phyloP scores from a whole-genome alignment of 176 grass and related monocot species.

The Carex scoparia region DNA sequence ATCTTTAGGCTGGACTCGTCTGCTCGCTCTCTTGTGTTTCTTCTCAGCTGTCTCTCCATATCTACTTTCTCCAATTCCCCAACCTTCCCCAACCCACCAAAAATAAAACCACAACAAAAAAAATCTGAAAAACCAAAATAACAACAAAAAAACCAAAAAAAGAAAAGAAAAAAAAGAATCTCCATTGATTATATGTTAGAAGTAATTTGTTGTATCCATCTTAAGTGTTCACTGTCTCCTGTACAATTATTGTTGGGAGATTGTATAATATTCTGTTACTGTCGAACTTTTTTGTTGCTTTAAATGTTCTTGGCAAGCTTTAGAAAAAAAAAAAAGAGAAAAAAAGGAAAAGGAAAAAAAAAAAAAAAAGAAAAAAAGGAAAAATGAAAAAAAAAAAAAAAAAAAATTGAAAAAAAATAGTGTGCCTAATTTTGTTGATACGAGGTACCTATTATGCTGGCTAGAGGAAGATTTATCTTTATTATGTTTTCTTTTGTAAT shows the following conservation, averaged over 20 bases:
- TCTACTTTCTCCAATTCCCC: neutral
- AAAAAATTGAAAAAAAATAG: too few relatives aligned
- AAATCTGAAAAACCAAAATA: neutral
- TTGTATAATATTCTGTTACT: neutral
- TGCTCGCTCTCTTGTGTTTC: neutral
- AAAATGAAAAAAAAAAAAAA: too few relatives aligned
- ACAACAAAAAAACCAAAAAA: neutral
- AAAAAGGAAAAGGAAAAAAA: too few relatives aligned
- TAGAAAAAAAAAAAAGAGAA: too few relatives aligned
- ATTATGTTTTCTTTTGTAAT: too few relatives aligned
- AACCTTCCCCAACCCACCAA: neutral
- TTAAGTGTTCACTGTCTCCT: neutral
- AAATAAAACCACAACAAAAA: too few relatives aligned
- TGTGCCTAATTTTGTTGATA: too few relatives aligned
- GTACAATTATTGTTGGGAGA: too few relatives aligned
- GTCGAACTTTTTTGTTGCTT: neutral
- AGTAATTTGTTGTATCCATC: neutral
- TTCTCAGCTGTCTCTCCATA: neutral
- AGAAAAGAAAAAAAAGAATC: too few relatives aligned
- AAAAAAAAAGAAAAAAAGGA: too few relatives aligned
- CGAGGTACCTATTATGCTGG: too few relatives aligned
- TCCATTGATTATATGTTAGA: neutral
- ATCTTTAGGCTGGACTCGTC: neutral
- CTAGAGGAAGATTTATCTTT: too few relatives aligned
- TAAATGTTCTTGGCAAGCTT: neutral